A percentile compares a stretch with the other conserved stretches of the same genome.
These are phyloP conservation scores for Amaranthus palmeri DNA, from an alignment of 148 eudicot genomes.

Conservation along the genomic window DNA sequence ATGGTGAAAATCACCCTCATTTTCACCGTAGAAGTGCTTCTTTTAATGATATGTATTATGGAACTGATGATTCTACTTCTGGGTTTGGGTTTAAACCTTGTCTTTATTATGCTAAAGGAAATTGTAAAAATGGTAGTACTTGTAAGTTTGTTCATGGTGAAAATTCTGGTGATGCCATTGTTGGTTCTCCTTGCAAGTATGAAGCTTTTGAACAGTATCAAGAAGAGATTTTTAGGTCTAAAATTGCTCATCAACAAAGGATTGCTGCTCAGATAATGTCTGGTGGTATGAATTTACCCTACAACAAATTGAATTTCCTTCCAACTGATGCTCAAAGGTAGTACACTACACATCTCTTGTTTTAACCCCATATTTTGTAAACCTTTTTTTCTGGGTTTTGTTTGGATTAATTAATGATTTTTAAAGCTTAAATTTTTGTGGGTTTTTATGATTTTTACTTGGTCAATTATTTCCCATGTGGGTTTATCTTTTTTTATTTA, in stretches of 20 bases:
- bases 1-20: constrained; percentile 14
- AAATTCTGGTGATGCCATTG: constrained; percentile 24
- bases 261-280: constrained; percentile 60
- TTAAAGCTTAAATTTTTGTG: no score
- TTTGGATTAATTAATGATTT: no score
- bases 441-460: no score
- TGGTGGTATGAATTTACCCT: constrained; percentile 39
- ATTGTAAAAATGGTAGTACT: constrained; percentile 45
- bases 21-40: constrained; percentile 62
- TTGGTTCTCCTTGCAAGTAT: constrained; percentile 44
- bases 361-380: neutral
- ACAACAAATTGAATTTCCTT: constrained; percentile 43
- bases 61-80: constrained; percentile 40
- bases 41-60: constrained; percentile 53
- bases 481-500: neutral
- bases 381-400: neutral
- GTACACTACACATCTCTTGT: neutral
- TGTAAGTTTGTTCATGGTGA: constrained; percentile 66
- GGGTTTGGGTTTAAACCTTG: constrained; percentile 71
- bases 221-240: constrained; percentile 52
- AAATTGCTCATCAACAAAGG: constrained; percentile 57
- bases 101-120: constrained; percentile 53
- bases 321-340: constrained; percentile 65
- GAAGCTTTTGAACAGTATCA: constrained; percentile 47
- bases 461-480: neutral